Evolutionary conservation across 768 basidiomycete species (phyloP), one percentile per base, ranked within the genome.

Genomic region (Leccinum broughii): DNA sequence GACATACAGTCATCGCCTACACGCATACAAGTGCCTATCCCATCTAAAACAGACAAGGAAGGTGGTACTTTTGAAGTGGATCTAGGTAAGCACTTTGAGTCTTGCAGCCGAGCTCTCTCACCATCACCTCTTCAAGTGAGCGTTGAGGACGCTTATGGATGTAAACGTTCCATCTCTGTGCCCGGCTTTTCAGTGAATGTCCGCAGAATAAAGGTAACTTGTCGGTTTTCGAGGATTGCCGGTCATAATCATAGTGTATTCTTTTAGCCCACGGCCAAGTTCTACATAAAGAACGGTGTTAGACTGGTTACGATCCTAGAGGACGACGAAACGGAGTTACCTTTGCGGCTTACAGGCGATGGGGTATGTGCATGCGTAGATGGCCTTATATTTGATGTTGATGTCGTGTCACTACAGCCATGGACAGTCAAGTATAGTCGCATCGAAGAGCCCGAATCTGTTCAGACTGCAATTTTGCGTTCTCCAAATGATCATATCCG

Each of bases 271-370:
- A 94, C 92, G 1, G 94, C 81, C 22, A 86, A 86, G 72, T 96
- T 97, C 73, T 94, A 94, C 68, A 87, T 88, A 35, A 83, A 81
- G 64, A 78, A 79, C 11, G 78, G 79, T 55, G 80, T 81, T 61
- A 83, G 85, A 7, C 78, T 78, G 49, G 75, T 88, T 8, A 83
- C 85, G 6, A 82, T 95, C 15, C 79, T 93, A 7, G 90, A 95
- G 67, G 84, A 87, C 48, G 89, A 93, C 60, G 75, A 77, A 41
- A 88, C 87, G 0, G 81, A 77, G 37, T 79, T 98, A 11, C 94
- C 94, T 41, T 75, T 98, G 46, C 84, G 95, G 28, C 76, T 99
- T 55, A 95, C 94, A 20, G 97, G 97, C 6, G 91, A 95, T 72
- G 89, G 87, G 52, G 95, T 96, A 74, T 62, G 87, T 77, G 4